phyloP scores from a whole-genome alignment of 2,329 filamentous ascomycete genomes.

The Aureobasidium sp. region DNA sequence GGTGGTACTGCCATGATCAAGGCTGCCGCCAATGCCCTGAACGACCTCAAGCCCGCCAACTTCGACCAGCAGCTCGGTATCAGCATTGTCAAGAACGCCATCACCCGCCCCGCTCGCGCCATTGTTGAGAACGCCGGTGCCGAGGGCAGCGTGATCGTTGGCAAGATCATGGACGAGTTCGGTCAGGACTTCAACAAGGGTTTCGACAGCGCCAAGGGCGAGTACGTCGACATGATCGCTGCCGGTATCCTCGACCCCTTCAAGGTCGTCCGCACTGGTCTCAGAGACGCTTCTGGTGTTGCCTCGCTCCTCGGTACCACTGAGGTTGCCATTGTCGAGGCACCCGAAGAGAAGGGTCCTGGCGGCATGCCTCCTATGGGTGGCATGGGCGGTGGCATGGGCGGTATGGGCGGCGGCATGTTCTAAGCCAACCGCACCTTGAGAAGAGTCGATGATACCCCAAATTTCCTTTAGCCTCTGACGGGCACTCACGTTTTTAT shows the following conservation, averaged over 20 bases:
- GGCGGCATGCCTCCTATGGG: conserved; percentile 48
- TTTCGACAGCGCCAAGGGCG: conserved; percentile 90
- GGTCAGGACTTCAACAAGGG: conserved; percentile 94
- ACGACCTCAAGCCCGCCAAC: conserved; percentile 78
- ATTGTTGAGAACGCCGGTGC: conserved; percentile 97
- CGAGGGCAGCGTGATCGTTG: conserved; percentile 92
- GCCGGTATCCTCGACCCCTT: conserved; percentile 97
- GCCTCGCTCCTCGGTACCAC: conserved; percentile 95
- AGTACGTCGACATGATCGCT: conserved; percentile 98
- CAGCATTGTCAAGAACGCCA: conserved; percentile 94
- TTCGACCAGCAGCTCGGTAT: conserved; percentile 99
- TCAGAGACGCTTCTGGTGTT: conserved; percentile 90
- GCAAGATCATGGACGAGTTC: conserved; percentile 94
- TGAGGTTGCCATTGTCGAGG: conserved; percentile 95
- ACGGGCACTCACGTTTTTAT: conserved; percentile 5
- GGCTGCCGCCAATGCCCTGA: conserved; percentile 82
- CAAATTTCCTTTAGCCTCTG: conserved; percentile 7
- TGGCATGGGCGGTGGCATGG: conserved; percentile 56
- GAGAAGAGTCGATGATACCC: conserved; percentile 15
- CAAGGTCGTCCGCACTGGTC: conserved; percentile 97
- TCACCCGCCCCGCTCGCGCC: conserved; percentile 85
- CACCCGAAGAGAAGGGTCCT: conserved; percentile 78
- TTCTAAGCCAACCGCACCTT: conserved; percentile 38
- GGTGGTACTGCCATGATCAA: conserved; percentile 98
- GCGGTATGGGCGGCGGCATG: conserved; percentile 60